A percentile compares a stretch with the other conserved stretches of the same genome.
These are phyloP conservation scores for Mollisiaceae sp. DNA, from an alignment of 2,329 filamentous ascomycete genomes.

Conservation along the genomic window DNA sequence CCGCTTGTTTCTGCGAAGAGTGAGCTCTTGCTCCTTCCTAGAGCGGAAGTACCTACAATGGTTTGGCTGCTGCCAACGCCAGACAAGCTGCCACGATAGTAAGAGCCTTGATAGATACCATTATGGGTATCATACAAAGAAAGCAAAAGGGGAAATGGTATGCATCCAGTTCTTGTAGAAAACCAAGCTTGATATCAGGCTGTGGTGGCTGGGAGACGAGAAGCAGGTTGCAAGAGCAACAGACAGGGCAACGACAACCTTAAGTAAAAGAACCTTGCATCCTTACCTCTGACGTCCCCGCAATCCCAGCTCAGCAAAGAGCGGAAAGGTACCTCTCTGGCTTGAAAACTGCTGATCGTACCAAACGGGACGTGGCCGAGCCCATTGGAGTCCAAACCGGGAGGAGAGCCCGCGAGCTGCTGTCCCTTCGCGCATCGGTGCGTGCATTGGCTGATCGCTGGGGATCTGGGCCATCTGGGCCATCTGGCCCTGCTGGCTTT, in stretches of 20 bases:
- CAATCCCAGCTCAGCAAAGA: constrained; percentile 1
- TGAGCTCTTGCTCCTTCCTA: constrained; percentile 15
- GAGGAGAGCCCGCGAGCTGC: background rate
- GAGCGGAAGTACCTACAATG: constrained; percentile 30
- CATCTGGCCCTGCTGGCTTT: background rate
- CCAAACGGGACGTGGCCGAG: constrained; percentile 14
- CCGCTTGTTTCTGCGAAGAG: constrained; percentile 24
- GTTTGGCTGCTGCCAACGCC: constrained; percentile 26
- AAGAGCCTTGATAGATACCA: constrained; percentile 27
- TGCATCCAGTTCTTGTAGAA: constrained; percentile 7
- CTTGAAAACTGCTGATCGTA: constrained; percentile 12
- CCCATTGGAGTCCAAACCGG: background rate
- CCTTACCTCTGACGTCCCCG: background rate
- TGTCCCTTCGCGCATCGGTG: background rate
- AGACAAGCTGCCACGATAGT: constrained; percentile 27
- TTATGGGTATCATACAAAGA: constrained; percentile 14
- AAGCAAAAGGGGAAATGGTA: background rate
- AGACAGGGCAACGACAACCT: constrained; percentile 5
- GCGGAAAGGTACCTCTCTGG: constrained; percentile 9
- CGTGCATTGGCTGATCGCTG: background rate
- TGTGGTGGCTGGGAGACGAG: constrained; percentile 5
- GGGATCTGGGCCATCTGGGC: no score
- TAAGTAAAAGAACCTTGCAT: constrained; percentile 12
- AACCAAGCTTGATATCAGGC: constrained; percentile 9
- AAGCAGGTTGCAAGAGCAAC: background rate